Percentiles rank a stretch among this genome's conserved stretches.
These are phyloP conservation scores for Rhizopus stolonifer DNA, from an alignment of 371 early-diverging fungal species.

Conservation along the genomic window DNA sequence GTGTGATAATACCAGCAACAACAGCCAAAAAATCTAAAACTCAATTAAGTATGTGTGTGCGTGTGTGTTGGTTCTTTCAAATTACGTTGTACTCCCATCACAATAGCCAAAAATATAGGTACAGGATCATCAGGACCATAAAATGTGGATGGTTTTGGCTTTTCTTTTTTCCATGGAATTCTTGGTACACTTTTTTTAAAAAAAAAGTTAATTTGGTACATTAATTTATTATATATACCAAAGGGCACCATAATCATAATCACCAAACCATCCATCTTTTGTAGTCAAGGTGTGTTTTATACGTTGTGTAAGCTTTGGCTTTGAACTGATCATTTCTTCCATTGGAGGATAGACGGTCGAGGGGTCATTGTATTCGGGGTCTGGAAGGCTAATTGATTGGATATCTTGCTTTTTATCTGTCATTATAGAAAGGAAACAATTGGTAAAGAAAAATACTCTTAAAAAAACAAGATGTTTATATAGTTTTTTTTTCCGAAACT, in stretches of 20 bases:
- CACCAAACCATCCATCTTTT: slow-evolving; percentile 33
- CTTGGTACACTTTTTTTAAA: slow-evolving; percentile 26
- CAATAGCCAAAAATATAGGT: slow-evolving; percentile 28
- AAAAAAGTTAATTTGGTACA: no score
- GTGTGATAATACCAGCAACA: slow-evolving; percentile 53
- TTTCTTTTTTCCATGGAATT: slow-evolving; percentile 21
- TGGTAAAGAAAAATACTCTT: no score
- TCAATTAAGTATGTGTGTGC: no score
- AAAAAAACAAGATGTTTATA: no score
- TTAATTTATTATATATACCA: slow-evolving; percentile 17
- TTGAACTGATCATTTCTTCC: neutral
- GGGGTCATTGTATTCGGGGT: neutral
- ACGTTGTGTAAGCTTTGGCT: neutral
- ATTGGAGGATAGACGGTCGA: neutral
- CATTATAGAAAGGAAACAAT: neutral
- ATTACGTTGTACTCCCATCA: slow-evolving; percentile 38
- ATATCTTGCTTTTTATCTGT: neutral
- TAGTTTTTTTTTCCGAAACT: no score
- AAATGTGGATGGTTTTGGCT: slow-evolving; percentile 22
- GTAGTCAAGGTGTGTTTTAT: slow-evolving; percentile 11
- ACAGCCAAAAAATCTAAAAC: slow-evolving; percentile 44
- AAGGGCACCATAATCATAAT: slow-evolving; percentile 35
- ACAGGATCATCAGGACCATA: slow-evolving; percentile 35
- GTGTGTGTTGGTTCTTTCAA: no score
- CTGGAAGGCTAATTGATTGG: neutral